phyloP scores from a whole-genome alignment of 2,329 filamentous ascomycete species.

The Aspergillus calidoustus region DNA sequence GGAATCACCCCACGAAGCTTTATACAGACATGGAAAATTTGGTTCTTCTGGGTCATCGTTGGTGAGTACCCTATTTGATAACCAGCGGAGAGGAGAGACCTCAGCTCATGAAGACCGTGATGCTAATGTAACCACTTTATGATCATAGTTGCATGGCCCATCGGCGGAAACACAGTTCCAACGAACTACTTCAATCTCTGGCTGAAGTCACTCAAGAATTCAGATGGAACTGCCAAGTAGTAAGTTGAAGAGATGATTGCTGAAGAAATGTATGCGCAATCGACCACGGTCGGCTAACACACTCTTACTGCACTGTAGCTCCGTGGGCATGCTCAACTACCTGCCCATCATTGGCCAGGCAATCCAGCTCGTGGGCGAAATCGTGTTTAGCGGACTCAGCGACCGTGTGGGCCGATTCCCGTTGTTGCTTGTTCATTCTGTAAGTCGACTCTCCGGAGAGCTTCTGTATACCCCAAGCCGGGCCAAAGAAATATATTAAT shows the following conservation, averaged over 20 bases:
- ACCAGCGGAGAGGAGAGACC: background rate
- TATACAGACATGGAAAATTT: conserved; percentile 3
- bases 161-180: conserved; percentile 5
- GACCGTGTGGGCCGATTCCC: background rate
- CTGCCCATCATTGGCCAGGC: conserved; percentile 13
- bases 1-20: conserved; percentile 8
- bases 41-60: conserved; percentile 4
- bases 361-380: conserved; percentile 11
- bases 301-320: background rate
- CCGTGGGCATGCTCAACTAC: conserved; percentile 12
- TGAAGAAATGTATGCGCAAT: too few species aligned
- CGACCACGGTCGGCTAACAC: background rate
- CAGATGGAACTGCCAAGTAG: background rate
- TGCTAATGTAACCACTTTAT: background rate
- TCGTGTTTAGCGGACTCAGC: conserved; percentile 11
- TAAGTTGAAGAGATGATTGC: background rate
- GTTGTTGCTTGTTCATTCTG: background rate
- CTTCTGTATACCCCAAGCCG: too few species aligned
- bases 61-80: background rate
- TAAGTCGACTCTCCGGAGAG: background rate
- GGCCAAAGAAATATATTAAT: too few species aligned
- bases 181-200: conserved; percentile 14
- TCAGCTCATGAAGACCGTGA: background rate
- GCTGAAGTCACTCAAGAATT: conserved; percentile 13
- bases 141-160: conserved; percentile 7